Conservation (phyloP, 164 flowering plant genomes). For the Paratinospora sagittata region DNA sequence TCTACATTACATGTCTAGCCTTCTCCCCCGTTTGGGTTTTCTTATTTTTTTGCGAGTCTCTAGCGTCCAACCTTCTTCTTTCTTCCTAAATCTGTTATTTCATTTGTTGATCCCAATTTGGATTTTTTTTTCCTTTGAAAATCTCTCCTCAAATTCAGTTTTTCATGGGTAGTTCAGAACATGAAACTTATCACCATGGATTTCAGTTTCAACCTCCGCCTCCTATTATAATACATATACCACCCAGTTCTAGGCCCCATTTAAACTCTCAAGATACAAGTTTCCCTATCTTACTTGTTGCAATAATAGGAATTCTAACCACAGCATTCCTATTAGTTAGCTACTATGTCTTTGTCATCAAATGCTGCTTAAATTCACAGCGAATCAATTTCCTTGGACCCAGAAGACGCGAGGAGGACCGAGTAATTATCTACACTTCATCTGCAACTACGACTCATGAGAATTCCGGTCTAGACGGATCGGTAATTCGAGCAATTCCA, state of each 20-base stretch:
- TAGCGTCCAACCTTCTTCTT: background rate
- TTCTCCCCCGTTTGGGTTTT: background rate
- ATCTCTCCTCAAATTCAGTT: background rate
- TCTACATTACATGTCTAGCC: background rate
- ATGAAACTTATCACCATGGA: background rate
- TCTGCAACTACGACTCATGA: slow-evolving; percentile 5
- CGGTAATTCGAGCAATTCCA: slow-evolving; percentile 69
- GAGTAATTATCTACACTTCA: slow-evolving; percentile 27
- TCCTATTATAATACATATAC: background rate
- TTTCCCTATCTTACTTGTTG: slow-evolving; percentile 73
- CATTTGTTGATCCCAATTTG: background rate
- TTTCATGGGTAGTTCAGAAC: background rate
- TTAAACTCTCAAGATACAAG: slow-evolving; percentile 24
- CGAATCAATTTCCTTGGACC: slow-evolving; percentile 40
- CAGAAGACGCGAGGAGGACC: slow-evolving; percentile 30
- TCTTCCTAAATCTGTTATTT: background rate
- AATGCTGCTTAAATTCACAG: slow-evolving; percentile 82
- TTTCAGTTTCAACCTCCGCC: background rate
- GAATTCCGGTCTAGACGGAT: slow-evolving; percentile 60
- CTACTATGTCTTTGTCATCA: slow-evolving; percentile 89
- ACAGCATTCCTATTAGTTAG: slow-evolving; percentile 70
- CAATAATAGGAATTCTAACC: slow-evolving; percentile 71
- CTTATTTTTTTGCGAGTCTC: background rate
- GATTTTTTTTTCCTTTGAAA: background rate
- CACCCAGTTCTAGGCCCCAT: background rate